Conservation (phyloP, 1,284 basidiomycete species). For the Somion occarium region DNA sequence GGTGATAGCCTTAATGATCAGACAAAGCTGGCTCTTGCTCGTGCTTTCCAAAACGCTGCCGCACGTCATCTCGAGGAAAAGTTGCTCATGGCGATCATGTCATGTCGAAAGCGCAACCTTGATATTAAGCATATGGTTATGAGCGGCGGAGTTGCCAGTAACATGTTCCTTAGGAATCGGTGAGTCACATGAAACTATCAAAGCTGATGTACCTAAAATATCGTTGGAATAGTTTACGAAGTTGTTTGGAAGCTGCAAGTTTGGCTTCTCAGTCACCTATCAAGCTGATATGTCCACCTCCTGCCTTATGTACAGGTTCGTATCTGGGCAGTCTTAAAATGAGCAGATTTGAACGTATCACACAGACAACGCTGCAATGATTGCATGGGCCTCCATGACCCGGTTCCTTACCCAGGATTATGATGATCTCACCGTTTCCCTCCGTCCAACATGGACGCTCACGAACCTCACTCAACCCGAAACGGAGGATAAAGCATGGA, state of each 20-base stretch:
- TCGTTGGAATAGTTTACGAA: conserved; percentile 45
- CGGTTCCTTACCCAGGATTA: conserved; percentile 64
- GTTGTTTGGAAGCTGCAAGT: conserved; percentile 32
- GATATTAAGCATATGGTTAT: conserved; percentile 61
- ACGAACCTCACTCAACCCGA: conserved; percentile 38
- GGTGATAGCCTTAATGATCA: conserved; percentile 30
- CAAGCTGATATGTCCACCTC: conserved; percentile 63
- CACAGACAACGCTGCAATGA: conserved; percentile 94
- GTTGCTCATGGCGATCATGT: conserved; percentile 54
- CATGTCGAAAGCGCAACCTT: conserved; percentile 37
- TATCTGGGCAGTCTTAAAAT: no score
- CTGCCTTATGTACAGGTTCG: conserved; percentile 76
- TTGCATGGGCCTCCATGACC: conserved; percentile 84
- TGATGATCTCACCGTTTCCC: conserved; percentile 61
- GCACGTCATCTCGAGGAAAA: conserved; percentile 76
- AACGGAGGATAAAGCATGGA: conserved; percentile 5
- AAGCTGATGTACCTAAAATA: no score
- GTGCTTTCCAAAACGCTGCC: conserved; percentile 70
- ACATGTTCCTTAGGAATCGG: conserved; percentile 63
- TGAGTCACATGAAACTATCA: conserved; percentile 28
- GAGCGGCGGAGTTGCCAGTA: conserved; percentile 90
- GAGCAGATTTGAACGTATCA: conserved; percentile 1
- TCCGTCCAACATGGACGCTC: conserved; percentile 67
- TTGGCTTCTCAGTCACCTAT: conserved; percentile 25
- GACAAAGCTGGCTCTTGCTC: conserved; percentile 48